A percentile compares a stretch with the other conserved stretches of the same genome.
Evolutionary conservation across 345 rosid genomes (phyloP).

Genomic region (Durio zibethinus): DNA sequence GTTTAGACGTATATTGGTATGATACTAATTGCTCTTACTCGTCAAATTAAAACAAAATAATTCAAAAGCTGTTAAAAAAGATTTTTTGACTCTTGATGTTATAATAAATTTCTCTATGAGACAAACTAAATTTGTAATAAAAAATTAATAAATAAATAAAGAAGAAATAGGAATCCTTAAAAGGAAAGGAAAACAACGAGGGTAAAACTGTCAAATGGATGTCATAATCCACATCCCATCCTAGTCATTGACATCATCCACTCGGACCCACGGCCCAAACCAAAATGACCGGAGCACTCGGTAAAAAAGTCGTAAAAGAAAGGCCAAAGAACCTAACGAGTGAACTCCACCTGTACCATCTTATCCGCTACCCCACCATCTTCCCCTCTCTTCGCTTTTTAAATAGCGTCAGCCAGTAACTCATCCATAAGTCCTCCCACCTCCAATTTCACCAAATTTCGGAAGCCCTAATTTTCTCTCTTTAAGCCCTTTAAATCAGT

Average conservation of each 20-base stretch:
- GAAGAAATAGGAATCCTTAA: too few relatives aligned
- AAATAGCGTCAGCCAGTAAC: background rate
- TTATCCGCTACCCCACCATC: conserved; percentile 22
- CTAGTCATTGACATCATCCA: conserved; percentile 24
- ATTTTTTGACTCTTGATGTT: too few relatives aligned
- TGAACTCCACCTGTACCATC: conserved; percentile 33
- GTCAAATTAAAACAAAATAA: too few relatives aligned
- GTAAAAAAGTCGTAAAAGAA: conserved; percentile 2
- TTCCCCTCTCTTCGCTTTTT: background rate
- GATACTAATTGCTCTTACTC: too few relatives aligned
- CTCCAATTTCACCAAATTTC: background rate
- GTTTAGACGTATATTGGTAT: too few relatives aligned
- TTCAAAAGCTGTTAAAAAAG: too few relatives aligned
- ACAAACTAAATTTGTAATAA: too few relatives aligned
- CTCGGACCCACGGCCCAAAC: background rate
- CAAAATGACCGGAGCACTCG: conserved; percentile 21
- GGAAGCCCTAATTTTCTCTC: background rate
- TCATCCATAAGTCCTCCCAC: conserved; percentile 3
- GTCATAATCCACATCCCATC: background rate
- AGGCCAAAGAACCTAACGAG: background rate
- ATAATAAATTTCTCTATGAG: too few relatives aligned
- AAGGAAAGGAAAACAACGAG: too few relatives aligned
- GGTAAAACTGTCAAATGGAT: background rate
- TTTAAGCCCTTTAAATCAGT: background rate
- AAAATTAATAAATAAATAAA: too few relatives aligned